phyloP scores from a whole-genome alignment of 495 filamentous ascomycete species.

The Physcia stellaris region DNA sequence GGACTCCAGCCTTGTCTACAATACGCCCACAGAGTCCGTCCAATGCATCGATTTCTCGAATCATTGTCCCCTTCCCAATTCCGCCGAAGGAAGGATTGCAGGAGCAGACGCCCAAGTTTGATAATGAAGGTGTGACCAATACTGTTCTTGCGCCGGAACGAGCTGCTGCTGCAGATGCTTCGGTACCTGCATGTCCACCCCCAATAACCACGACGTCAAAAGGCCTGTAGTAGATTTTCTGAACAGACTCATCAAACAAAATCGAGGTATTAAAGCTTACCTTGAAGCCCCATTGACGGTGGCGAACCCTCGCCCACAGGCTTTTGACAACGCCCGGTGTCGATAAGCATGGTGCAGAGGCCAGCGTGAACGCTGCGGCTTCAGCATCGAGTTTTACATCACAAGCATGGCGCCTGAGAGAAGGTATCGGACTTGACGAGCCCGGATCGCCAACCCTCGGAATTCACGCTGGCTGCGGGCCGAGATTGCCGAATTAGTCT shows the following conservation, averaged over 20 bases:
- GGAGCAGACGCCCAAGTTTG: conserved; percentile 89
- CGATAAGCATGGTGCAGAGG: no score
- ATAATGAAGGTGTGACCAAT: conserved; percentile 69
- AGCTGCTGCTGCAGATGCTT: conserved; percentile 88
- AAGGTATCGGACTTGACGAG: no score
- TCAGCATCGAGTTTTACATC: no score
- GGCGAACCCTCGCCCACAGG: no score
- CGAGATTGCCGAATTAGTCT: no score
- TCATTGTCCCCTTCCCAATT: conserved; percentile 96
- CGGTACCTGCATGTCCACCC: conserved; percentile 88
- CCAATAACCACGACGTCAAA: conserved; percentile 95
- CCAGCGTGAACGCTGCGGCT: conserved; percentile 14
- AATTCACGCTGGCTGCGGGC: no score
- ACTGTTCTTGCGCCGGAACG: conserved; percentile 81
- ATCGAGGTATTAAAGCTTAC: conserved; percentile 16
- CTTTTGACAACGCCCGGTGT: no score
- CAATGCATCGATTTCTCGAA: conserved; percentile 89
- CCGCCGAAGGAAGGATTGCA: conserved; percentile 97
- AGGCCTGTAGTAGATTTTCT: conserved; percentile 44
- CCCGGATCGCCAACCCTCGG: no score
- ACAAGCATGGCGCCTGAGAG: no score
- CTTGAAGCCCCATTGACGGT: conserved; percentile 28
- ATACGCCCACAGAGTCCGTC: conserved; percentile 83
- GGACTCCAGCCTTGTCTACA: conserved; percentile 84
- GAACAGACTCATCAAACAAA: no score